Base-by-base conservation (phyloP, 495 filamentous ascomycete species). In the Annulohypoxylon nitens region DNA sequence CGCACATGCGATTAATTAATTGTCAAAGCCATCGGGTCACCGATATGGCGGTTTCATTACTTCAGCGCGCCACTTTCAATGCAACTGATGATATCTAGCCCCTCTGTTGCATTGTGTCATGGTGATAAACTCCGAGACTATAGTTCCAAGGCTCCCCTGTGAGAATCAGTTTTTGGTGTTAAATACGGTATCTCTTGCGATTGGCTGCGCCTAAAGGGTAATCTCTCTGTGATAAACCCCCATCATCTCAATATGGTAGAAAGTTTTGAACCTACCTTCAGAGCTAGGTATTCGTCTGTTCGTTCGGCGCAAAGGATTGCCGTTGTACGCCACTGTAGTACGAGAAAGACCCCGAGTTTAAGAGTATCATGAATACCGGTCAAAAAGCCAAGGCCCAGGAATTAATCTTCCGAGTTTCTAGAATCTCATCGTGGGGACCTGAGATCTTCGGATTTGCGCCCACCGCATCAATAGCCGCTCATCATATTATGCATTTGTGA, bases 341-440 rank as follows among this genome's bases (percentile, higher is more conserved):
- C 41, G 14, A 55, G 53, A 33, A 61, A 54, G 14, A 25, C n/a
- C n/a, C 16, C 47, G 7, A 39, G 45, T 36, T 26, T n/a, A 36
- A 10, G n/a, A 26, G 23, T 6, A 45, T 43, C 20, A 60, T 53
- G 51, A 53, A 33, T 25, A 25, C 33, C 4, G 10, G 11, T n/a
- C 34, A 39, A 9, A 30, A 37, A 23, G 36, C 41, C 26, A 43
- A 30, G 39, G 34, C 33, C 53, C 33, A 4, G 14, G 36, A 9
- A 53, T 43, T 53, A 36, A 53, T 47, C 25, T 16, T 54, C 54
- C 33, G 57, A 37, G 65, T 72, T 23, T 20, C 14, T 41, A 34
- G 14, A 39, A 73, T 68, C 59, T 64, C 50, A 60, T 54, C 70
- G n/a, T 26, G 51, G 51, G 16, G 25, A 55, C 20, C 8, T 39